Base-by-base conservation (phyloP, 148 eudicot species). In the Cornus kousa region DNA sequence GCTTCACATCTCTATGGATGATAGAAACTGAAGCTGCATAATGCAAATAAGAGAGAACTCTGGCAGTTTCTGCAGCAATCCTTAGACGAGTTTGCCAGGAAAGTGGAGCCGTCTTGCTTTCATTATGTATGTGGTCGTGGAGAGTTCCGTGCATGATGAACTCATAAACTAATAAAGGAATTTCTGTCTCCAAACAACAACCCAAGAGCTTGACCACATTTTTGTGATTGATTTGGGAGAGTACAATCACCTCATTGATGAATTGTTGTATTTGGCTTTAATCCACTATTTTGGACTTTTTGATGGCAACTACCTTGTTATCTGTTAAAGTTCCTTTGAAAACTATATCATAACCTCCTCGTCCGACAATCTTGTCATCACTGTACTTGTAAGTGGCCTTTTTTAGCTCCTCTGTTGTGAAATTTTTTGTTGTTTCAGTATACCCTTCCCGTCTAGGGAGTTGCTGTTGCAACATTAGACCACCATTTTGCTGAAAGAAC, bases 141-240 rank as follows among this genome's bases (percentile, higher is more conserved):
- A 78, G 74, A 5, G 74, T 78, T 23, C 74, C 74, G 31, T 78
- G 70, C 20, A 74, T 24, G 40, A 77, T 40, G 71, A 35, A 35
- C 37, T 35, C 37, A 35, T 35, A 35, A 35, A 35, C 37, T 35
- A 35, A 35, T 35, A 35, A 35, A 35, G 37, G 37, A 2, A 35
- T 2, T 35, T 35, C 37, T 35, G 37, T 35, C 37, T 35, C 37
- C 37, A 35, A 35, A 35, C 37, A 35, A 4, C 37, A 35, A 35
- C 37, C 37, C 37, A 35, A 35, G 5, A 77, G 67, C 24, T 78
- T 69, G 20, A 78, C 80, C 11, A 78, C 74, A 55, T 78, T 78
- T 22, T 53, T 69, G 33, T 78, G 80, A 40, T 78, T 78, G 62
- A 78, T 78, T 57, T 78, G 74, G 5, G 80, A 78, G 4, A 78